Base-by-base conservation (phyloP, 768 basidiomycete species). In the Piloderma croceum region DNA sequence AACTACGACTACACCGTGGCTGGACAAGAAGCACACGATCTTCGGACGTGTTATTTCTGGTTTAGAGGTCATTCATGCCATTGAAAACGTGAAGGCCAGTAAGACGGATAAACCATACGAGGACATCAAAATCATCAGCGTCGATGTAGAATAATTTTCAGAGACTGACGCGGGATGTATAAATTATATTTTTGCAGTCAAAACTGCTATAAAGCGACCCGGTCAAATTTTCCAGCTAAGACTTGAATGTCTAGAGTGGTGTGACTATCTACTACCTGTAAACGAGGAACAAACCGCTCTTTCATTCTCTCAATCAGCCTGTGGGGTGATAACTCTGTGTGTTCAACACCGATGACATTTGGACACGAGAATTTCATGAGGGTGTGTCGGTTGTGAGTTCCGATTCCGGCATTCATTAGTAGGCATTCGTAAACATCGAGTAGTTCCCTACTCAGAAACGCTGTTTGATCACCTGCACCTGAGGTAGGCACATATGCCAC, bases 1-100 rank as follows among this genome's bases (percentile, higher is more conserved):
- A 6, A 96, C 92, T 4, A 92, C 83, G 3, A 84, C 92, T 6
- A 90, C 88, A 6, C 89, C 91, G 6, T 94, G 90, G 90, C 66
- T 94, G 46, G 90, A 96, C 62, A 83, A 78, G 61, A 90, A 89
- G 51, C 83, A 88, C 57, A 94, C 90, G 1, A 87, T 97, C 49
- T 98, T 98, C 51, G 94, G 93, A 1, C 78, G 91, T 18, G 89
- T 89, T 10, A 67, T 84, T 24, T 80, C 81, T 4, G 93, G 94
- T 5, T 67, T 94, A 37, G 93, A 96, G 60, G 84, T 94, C 20
- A 75, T 96, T 4, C 90, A 94, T 51, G 70, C 74, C 12, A 97
- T 99, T 53, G 93, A 97, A 63, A 91, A 90, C 51, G 87, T 85
- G 41, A 88, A 88, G 60, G 78, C 78, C 10, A 83, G 81, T 67